Evolutionary conservation across 1,284 basidiomycete species (phyloP).

Genomic region (Boletus semigastroideus): DNA sequence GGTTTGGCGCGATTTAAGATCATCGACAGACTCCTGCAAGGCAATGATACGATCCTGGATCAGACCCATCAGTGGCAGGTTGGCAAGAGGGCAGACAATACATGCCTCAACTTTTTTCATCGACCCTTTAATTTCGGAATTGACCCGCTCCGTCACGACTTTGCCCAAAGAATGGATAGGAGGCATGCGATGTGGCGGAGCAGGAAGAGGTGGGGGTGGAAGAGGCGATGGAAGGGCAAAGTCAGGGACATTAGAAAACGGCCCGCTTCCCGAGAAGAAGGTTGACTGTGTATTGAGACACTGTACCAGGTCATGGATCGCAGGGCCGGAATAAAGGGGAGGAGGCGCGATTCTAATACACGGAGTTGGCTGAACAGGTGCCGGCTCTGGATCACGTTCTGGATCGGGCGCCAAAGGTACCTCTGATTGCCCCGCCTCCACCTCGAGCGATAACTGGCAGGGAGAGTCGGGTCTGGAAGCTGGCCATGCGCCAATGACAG

Average conservation of each 20-base stretch:
- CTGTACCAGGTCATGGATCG: conserved; percentile 18
- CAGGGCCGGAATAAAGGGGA: conserved; percentile 4
- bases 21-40: conserved; percentile 21
- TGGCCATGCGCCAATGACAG: conserved; percentile 37
- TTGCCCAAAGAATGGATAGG: conserved; percentile 18
- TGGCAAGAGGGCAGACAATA: not conserved
- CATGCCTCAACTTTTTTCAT: conserved; percentile 26
- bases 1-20: conserved; percentile 26
- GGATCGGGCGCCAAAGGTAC: conserved; percentile 1
- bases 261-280: conserved; percentile 19
- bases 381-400: not conserved
- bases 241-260: conserved; percentile 23
- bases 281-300: conserved; percentile 20
- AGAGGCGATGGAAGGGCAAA: conserved; percentile 21
- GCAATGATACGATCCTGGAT: conserved; percentile 25
- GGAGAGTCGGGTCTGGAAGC: conserved; percentile 29
- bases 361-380: not conserved
- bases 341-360: not conserved
- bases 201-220: conserved; percentile 8
- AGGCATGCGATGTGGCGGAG: conserved; percentile 8
- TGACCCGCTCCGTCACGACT: conserved; percentile 19
- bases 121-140: conserved; percentile 23
- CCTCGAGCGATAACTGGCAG: conserved; percentile 12
- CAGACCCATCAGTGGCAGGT: conserved; percentile 1
- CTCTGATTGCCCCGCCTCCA: conserved; percentile 14